phyloP scores from a whole-genome alignment of 1,284 basidiomycete genomes.

The Ceraceosorus guamensis region DNA sequence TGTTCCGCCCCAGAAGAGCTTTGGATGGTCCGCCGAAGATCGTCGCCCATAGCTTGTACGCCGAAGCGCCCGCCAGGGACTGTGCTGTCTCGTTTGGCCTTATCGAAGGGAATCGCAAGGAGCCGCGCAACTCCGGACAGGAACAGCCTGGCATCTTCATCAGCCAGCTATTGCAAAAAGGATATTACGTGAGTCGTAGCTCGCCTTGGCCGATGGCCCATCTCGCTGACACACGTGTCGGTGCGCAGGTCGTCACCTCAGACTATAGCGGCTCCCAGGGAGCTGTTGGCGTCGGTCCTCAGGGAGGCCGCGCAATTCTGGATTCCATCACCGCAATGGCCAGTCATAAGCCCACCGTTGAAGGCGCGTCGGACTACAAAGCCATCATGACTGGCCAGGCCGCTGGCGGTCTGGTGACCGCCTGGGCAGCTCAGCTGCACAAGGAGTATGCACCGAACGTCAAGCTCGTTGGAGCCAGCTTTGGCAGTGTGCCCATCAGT shows the following conservation, averaged over 20 bases:
- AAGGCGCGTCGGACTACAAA: not conserved
- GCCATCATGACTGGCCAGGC: slow-evolving; percentile 11
- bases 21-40: slow-evolving; percentile 2
- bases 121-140: not conserved
- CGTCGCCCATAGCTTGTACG: slow-evolving; percentile 2
- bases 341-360: not conserved
- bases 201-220: too few species aligned
- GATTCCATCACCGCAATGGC: slow-evolving; percentile 8
- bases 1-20: slow-evolving; percentile 5
- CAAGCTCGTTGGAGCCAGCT: slow-evolving; percentile 10
- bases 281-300: slow-evolving; percentile 11
- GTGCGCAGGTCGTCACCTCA: too few species aligned
- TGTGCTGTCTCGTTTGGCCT: slow-evolving; percentile 10
- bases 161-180: slow-evolving; percentile 1
- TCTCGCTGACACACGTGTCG: too few species aligned
- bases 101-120: not conserved
- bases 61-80: slow-evolving; percentile 4
- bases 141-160: slow-evolving; percentile 3
- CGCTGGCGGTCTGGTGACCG: slow-evolving; percentile 13
- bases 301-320: slow-evolving; percentile 8
- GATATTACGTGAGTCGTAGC: slow-evolving; percentile 9
- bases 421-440: slow-evolving; percentile 9
- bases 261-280: slow-evolving; percentile 11
- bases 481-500: slow-evolving; percentile 37
- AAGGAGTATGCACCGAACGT: slow-evolving; percentile 12